Percentiles rank a stretch among this genome's conserved stretches.
Evolutionary conservation across 2,329 filamentous ascomycete species (phyloP).

Genomic region (Xylariaceae sp.): DNA sequence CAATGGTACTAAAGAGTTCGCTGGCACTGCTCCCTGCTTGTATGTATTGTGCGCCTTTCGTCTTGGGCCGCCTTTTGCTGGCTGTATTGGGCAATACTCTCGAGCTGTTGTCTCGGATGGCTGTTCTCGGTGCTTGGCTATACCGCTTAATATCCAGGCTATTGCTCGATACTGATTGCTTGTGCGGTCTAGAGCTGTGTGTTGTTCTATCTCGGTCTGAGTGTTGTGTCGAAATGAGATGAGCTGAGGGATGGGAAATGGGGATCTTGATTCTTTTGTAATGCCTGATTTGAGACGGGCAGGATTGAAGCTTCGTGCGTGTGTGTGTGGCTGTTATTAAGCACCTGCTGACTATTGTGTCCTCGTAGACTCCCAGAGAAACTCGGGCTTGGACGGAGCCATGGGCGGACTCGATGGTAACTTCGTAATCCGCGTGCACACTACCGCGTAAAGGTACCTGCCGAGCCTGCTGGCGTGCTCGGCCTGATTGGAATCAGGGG

Average conservation of each 20-base stretch:
- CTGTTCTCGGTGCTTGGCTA: constrained; percentile 6
- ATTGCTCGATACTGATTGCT: constrained; percentile 13
- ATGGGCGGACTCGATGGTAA: constrained; percentile 16
- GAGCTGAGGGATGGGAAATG: constrained; percentile 1
- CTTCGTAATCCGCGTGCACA: constrained; percentile 26
- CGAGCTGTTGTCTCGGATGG: not conserved
- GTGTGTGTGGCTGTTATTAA: not conserved
- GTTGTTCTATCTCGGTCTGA: constrained; percentile 1
- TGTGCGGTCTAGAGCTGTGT: constrained; percentile 3
- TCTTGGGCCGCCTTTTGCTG: not conserved
- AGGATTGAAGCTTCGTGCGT: constrained; percentile 7
- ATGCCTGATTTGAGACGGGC: constrained; percentile 3
- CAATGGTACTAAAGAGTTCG: constrained; percentile 6
- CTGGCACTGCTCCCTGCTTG: not conserved
- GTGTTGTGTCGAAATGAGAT: not conserved
- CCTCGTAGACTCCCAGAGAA: not conserved
- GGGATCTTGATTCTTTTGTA: constrained; percentile 20
- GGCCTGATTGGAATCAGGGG: constrained; percentile 6
- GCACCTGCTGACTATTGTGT: constrained; percentile 17
- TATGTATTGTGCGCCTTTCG: not conserved
- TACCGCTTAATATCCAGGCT: constrained; percentile 8
- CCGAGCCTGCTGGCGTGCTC: no score
- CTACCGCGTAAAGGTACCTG: not conserved
- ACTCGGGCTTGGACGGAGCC: constrained; percentile 27
- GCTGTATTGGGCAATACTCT: not conserved